Conservation (phyloP, 2,329 filamentous ascomycete genomes). For the Aspergillus sclerotialis region DNA sequence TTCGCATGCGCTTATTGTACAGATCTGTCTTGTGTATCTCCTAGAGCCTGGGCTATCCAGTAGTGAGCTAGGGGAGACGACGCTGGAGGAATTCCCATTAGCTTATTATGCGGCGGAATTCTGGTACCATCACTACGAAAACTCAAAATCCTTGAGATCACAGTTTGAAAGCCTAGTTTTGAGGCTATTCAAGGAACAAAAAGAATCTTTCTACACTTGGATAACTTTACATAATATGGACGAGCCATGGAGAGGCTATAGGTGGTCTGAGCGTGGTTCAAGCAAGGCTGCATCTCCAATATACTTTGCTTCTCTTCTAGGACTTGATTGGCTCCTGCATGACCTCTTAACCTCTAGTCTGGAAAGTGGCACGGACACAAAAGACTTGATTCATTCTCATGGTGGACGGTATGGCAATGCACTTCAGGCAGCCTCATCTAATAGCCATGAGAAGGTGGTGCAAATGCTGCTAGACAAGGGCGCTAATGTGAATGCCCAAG, state of each 20-base stretch:
- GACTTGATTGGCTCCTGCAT: not conserved
- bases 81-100: not conserved
- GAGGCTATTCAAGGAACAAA: not conserved
- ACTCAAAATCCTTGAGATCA: not conserved
- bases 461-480: conserved; percentile 9
- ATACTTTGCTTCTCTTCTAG: not conserved
- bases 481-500: not conserved
- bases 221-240: not conserved
- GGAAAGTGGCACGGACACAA: conserved; percentile 6
- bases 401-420: conserved; percentile 5
- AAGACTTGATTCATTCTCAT: conserved; percentile 6
- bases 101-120: not conserved
- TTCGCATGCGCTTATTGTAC: conserved; percentile 1
- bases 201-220: not conserved
- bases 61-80: not conserved
- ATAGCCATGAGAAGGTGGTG: conserved; percentile 6
- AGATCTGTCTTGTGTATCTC: not conserved
- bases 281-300: not conserved
- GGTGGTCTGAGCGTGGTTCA: not conserved
- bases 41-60: not conserved
- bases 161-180: not conserved
- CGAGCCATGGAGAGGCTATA: not conserved
- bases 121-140: not conserved
- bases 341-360: not conserved
- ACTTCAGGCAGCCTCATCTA: conserved; percentile 6